These are phyloP conservation scores for Oemleria cerasiformis DNA, from an alignment of 306 rosid species.

Conservation along the genomic window DNA sequence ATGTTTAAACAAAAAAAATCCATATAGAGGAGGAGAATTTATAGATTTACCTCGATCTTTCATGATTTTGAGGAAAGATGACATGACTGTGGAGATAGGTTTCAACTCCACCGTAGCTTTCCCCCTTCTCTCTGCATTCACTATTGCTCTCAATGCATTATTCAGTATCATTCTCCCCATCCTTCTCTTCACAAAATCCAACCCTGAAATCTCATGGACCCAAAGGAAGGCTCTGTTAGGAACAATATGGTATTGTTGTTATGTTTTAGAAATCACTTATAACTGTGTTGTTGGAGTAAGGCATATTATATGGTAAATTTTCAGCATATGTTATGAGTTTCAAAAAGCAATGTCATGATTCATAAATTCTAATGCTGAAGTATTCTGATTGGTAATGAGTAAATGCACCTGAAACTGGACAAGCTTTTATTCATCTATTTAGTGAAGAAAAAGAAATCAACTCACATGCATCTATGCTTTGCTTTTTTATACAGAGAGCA, in stretches of 20 bases:
- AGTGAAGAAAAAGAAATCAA: too few species aligned
- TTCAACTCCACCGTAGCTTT: constrained; percentile 67
- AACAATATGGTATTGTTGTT: not conserved
- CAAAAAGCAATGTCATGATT: too few species aligned
- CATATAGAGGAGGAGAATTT: not conserved
- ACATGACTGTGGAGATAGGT: constrained; percentile 69
- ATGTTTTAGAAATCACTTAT: not conserved
- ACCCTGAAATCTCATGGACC: not conserved
- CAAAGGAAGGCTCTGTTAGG: not conserved
- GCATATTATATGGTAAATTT: too few species aligned
- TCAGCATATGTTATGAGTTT: too few species aligned
- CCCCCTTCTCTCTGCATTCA: constrained; percentile 79
- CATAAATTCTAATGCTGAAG: too few species aligned
- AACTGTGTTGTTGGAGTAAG: not conserved
- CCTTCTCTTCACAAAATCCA: constrained; percentile 5
- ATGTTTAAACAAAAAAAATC: not conserved
- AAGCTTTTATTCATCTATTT: too few species aligned
- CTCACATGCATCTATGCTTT: too few species aligned
- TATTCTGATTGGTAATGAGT: too few species aligned
- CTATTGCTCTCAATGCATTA: constrained; percentile 71
- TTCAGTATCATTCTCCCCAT: constrained; percentile 89
- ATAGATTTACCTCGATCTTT: constrained; percentile 58
- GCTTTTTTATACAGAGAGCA: too few species aligned
- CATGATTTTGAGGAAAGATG: constrained; percentile 82
- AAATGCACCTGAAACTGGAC: too few species aligned